Evolutionary conservation across 495 filamentous ascomycete genomes (phyloP).

Genomic region (Trichoderma erinaceum): DNA sequence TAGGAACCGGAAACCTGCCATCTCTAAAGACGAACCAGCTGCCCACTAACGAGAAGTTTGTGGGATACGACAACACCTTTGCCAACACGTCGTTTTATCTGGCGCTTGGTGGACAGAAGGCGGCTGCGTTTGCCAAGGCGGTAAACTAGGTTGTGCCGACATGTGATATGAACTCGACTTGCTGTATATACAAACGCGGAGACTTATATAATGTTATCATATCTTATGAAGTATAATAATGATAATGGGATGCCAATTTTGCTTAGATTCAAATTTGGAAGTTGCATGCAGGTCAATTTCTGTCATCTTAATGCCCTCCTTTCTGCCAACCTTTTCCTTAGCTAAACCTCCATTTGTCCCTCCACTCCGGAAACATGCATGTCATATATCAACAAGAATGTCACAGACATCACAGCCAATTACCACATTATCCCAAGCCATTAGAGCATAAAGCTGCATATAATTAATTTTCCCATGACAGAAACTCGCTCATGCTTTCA

Average conservation of each 20-base stretch:
- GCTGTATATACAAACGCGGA: background rate
- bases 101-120: background rate
- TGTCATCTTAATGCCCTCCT: too few species aligned
- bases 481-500: background rate
- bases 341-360: too few species aligned
- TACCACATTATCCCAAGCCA: background rate
- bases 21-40: slow-evolving; percentile 23
- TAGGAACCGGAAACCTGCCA: slow-evolving; percentile 24
- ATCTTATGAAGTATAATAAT: too few species aligned
- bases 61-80: slow-evolving; percentile 27
- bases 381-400: too few species aligned
- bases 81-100: background rate
- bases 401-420: background rate
- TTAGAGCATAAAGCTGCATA: background rate
- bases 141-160: background rate
- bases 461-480: background rate
- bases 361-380: too few species aligned
- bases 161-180: background rate
- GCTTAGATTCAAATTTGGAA: too few species aligned
- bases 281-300: too few species aligned
- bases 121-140: background rate
- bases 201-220: too few species aligned
- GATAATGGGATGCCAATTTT: too few species aligned
- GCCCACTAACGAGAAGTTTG: slow-evolving; percentile 27
- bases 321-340: too few species aligned